Conservation (phyloP, 805 yeast genomes). For the Pichia pseudocactophila region DNA sequence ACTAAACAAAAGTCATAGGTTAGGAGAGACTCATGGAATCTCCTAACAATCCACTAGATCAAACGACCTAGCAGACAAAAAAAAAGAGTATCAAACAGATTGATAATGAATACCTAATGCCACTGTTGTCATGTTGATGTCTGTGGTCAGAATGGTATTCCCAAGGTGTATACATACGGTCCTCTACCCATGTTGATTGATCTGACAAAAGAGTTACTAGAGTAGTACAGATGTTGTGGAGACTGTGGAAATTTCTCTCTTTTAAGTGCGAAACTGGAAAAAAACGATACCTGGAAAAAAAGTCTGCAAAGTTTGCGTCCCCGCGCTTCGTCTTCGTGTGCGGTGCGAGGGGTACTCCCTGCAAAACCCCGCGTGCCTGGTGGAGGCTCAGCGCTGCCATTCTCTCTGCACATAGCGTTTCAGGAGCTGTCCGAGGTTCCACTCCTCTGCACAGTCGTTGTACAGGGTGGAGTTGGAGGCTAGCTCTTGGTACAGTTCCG, state of each 20-base stretch:
- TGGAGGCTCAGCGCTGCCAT: constrained; percentile 20
- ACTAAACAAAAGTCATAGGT: constrained; percentile 6
- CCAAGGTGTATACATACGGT: constrained; percentile 41
- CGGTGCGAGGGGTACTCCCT: background rate
- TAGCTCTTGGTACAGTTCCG: constrained; percentile 11
- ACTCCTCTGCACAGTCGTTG: constrained; percentile 30
- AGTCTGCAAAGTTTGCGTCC: background rate
- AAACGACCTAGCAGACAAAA: background rate
- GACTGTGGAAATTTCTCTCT: background rate
- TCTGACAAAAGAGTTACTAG: constrained; percentile 7
- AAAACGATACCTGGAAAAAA: too few relatives aligned
- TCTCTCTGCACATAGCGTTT: constrained; percentile 31
- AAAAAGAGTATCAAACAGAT: background rate
- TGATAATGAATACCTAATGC: background rate
- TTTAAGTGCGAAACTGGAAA: background rate
- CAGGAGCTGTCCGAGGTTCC: constrained; percentile 36
- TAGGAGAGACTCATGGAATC: constrained; percentile 1
- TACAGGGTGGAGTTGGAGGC: constrained; percentile 14
- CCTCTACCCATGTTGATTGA: constrained; percentile 62
- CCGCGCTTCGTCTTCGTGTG: background rate
- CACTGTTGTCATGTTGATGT: background rate
- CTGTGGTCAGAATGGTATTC: background rate
- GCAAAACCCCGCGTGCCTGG: too few relatives aligned
- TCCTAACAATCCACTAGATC: constrained; percentile 2
- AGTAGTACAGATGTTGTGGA: background rate